Percentiles rank a stretch among this genome's conserved stretches.
Conservation (phyloP, 2,329 filamentous ascomycete species). For the Beauveria bassiana region DNA sequence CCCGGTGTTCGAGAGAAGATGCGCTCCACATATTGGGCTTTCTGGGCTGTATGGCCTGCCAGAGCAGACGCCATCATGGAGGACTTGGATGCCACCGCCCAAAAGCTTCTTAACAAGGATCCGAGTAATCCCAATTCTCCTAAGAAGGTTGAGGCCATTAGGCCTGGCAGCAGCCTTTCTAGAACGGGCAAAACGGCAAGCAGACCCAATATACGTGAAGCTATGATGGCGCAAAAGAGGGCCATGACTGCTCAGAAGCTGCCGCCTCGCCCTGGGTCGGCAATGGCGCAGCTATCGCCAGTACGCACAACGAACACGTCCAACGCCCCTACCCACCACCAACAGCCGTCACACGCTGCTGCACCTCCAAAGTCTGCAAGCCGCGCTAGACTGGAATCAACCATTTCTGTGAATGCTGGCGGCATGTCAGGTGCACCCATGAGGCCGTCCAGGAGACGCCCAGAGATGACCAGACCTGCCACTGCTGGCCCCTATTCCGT, state of each 20-base stretch:
- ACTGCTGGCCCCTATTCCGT: conserved; percentile 60
- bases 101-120: conserved; percentile 74
- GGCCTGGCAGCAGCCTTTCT: conserved; percentile 53
- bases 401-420: conserved; percentile 39
- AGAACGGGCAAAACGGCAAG: conserved; percentile 51
- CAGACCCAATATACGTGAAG: conserved; percentile 67
- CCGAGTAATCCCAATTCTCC: conserved; percentile 69
- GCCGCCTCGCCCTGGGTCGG: conserved; percentile 52
- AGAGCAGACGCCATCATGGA: conserved; percentile 72
- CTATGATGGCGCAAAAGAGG: conserved; percentile 77
- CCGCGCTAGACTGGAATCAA: conserved; percentile 36
- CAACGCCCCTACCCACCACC: conserved; percentile 23
- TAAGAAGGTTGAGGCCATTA: conserved; percentile 43
- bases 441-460: conserved; percentile 50
- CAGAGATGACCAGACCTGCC: conserved; percentile 53
- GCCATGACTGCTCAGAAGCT: conserved; percentile 45
- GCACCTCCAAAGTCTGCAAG: conserved; percentile 26
- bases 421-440: conserved; percentile 58
- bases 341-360: conserved; percentile 15
- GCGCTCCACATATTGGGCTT: conserved; percentile 80
- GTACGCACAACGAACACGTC: conserved; percentile 31
- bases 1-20: conserved; percentile 82
- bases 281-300: conserved; percentile 55
- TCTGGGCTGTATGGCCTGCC: conserved; percentile 67
- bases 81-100: conserved; percentile 68